A percentile compares a stretch with the other conserved stretches of the same genome.
phyloP scores from a whole-genome alignment of 768 basidiomycete species.

The Agrocybe praecox region DNA sequence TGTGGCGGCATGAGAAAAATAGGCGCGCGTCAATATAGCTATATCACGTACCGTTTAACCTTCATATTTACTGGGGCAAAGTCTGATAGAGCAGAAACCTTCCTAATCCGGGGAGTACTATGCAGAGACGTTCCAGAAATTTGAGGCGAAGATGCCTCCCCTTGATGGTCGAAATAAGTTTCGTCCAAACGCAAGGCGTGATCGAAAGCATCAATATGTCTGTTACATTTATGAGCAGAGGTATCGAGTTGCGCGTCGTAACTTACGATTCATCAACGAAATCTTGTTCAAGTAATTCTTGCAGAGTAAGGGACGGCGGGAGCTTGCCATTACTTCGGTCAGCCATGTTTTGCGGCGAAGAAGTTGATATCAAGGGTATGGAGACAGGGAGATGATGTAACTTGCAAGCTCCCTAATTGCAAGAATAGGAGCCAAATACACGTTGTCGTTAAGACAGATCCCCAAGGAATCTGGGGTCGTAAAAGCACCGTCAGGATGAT shows the following conservation, averaged over 20 bases:
- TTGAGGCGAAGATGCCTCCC: slow-evolving; percentile 33
- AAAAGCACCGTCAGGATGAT: too few species aligned
- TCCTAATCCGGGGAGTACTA: slow-evolving; percentile 56
- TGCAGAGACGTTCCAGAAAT: slow-evolving; percentile 41
- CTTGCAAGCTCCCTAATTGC: slow-evolving; percentile 52
- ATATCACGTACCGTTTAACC: slow-evolving; percentile 63
- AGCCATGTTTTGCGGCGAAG: slow-evolving; percentile 4
- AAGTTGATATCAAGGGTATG: not conserved
- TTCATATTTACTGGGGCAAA: slow-evolving; percentile 89
- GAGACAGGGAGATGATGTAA: not conserved
- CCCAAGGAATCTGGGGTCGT: too few species aligned
- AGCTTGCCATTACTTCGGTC: slow-evolving; percentile 4
- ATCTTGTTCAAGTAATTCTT: slow-evolving; percentile 44
- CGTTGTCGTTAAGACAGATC: too few species aligned
- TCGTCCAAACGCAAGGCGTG: slow-evolving; percentile 73
- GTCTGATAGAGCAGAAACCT: slow-evolving; percentile 83
- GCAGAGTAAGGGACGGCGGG: slow-evolving; percentile 25
- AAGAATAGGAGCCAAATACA: slow-evolving; percentile 19
- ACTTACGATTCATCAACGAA: slow-evolving; percentile 77
- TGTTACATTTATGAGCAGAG: slow-evolving; percentile 18
- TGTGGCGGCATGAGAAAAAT: not conserved
- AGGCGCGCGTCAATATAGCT: not conserved
- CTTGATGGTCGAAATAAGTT: slow-evolving; percentile 34
- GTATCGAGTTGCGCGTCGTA: not conserved
- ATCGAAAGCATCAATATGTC: slow-evolving; percentile 73